Evolutionary conservation across 169 alveolate genomes (phyloP), one percentile per base, ranked within the genome.

Genomic region (Cyclospora cayetanensis): DNA sequence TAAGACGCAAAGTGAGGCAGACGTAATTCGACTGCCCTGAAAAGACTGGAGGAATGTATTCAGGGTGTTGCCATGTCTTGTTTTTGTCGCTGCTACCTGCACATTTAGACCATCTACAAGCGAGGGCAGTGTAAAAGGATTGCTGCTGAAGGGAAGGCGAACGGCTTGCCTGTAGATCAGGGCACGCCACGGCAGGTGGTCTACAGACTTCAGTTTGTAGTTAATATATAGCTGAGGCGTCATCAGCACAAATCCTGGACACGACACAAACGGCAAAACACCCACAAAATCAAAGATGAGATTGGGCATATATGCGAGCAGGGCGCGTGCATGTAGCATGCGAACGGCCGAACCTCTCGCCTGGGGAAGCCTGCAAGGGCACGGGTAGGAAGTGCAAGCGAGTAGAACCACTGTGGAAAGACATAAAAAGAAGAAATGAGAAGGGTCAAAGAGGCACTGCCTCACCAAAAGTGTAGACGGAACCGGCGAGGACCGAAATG

Each of bases 151-250:
- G n/a, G n/a, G n/a, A n/a, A n/a, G n/a, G n/a, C n/a, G n/a, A 4
- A 9, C n/a, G 34, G 4, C 77, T 52, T 91, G 92, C 95, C 96
- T 96, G 95, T 98, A 99, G 66, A 97, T 97, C 92, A 98, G 95
- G 9, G 99, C 98, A 80, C 98, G 95, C 99, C 99, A 98, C 42
- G 99, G 99, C 88, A 99, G 95, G 92, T 99, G 99, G 90, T 99
- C 99, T 4, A 99, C 99, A 0, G 99, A 98, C 94, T 98, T 96
- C 77, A 99, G 96, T 95, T 98, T 97, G 95, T 99, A 99, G 96
- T 99, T 99, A 82, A 99, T 98, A 95, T 98, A 99, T 50, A 99
- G 96, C 96, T 99, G 99, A 25, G 96, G 96, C 29, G 96, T 94
- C 96, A 94, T 94, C 76, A 89, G 83, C 53, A 94, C 92, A 63